Evolutionary conservation across 179 eudicot species (phyloP), one percentile per base, ranked within the genome.

Genomic region (Vitellaria paradoxa): DNA sequence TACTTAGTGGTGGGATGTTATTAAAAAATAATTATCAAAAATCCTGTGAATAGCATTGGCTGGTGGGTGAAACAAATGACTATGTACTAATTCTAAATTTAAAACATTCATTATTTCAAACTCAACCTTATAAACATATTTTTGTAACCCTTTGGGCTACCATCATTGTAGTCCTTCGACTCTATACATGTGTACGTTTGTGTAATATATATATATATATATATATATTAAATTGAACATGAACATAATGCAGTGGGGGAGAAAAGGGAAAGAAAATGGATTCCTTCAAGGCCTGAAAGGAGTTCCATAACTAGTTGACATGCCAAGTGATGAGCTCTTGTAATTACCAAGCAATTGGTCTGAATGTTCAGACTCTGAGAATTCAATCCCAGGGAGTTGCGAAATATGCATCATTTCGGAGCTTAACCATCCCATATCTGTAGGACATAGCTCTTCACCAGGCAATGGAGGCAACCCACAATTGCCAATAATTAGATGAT

Each of bases 391-490:
- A 30, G 37, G 62, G 11, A 47, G 50, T 6, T 65, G 18, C 24
- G 15, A 5, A 30, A 30, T 30, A 30, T 30, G 30, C n/a, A 73
- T 53, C 37, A 73, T 5, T 4, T 69, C 65, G 24, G 74, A 30
- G 45, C 63, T 26, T 47, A 76, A 65, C 81, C 72, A 81, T 56
- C 18, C 46, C 56, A 61, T 26, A 57, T 14, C 56, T 0, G 63
- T 49, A 55, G 57, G 15, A 20, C 5, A 50, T 9, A 0, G 62
- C 14, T 57, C 85, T 52, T 82, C 85, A 8, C 85, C 84, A 3
- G 82, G 86, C 84, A 83, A 85, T 10, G 84, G 86, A 21, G 84
- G 86, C 83, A 86, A 83, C 66, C 68, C 78, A 73, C 20, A 69
- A 46, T 68, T 72, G 13, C 30, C 56, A n/a, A 14, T 56, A 40